Evolutionary conservation across 75 land plant species (phyloP).

Genomic region (Cunninghamia lanceolata): DNA sequence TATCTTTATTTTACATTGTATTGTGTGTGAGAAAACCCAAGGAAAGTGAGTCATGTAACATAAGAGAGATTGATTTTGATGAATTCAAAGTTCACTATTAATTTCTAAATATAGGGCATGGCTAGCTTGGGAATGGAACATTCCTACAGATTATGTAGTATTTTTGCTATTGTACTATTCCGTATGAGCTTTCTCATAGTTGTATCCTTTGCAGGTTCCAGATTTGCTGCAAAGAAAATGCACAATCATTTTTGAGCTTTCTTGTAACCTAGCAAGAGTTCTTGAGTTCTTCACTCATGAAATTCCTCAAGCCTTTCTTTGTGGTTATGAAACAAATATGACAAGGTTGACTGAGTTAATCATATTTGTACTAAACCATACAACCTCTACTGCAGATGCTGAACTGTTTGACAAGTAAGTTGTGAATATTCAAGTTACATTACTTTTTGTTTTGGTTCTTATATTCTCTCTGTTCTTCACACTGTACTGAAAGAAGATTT

Average conservation of each 20-base stretch:
- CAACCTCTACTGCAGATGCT: conserved; percentile 67
- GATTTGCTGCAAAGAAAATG: conserved; percentile 93
- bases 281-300: conserved; percentile 88
- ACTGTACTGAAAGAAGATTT: background rate
- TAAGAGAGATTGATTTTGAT: conserved; percentile 4
- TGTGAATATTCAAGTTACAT: conserved; percentile 13
- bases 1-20: background rate
- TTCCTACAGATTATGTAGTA: background rate
- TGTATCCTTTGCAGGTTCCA: conserved; percentile 45
- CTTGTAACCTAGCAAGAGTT: conserved; percentile 87
- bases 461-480: background rate
- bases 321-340: conserved; percentile 85
- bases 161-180: background rate
- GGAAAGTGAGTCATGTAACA: background rate
- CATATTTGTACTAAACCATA: conserved; percentile 82
- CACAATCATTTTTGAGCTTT: conserved; percentile 88
- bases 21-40: background rate
- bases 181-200: background rate
- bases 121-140: background rate
- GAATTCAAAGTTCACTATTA: background rate
- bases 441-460: background rate
- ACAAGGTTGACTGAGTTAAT: conserved; percentile 83
- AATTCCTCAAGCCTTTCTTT: conserved; percentile 86
- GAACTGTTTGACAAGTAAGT: conserved; percentile 82
- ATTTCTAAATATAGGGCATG: background rate